phyloP scores from a whole-genome alignment of 169 alveolate species.

The Neospora caninum region DNA sequence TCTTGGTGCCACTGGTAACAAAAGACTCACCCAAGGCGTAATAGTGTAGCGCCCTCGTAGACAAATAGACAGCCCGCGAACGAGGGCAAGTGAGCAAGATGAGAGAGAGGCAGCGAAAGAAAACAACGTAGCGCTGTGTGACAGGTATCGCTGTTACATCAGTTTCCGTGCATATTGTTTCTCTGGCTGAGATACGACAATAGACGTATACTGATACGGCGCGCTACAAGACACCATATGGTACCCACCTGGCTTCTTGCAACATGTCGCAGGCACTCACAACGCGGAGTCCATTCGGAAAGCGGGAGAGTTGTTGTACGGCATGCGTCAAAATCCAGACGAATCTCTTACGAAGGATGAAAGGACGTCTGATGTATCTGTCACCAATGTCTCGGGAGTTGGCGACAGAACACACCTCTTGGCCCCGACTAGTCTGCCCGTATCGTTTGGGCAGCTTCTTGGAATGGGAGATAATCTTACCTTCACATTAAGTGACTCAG shows the following conservation, averaged over 20 bases:
- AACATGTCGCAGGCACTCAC: constrained; percentile 74
- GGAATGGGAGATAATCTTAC: constrained; percentile 79
- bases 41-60: too few species aligned
- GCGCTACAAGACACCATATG: too few species aligned
- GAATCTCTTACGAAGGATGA: background rate
- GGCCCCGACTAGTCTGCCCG: constrained; percentile 42
- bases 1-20: too few species aligned
- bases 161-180: too few species aligned
- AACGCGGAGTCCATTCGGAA: constrained; percentile 68
- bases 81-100: too few species aligned
- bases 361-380: background rate
- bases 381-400: background rate
- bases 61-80: too few species aligned
- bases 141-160: too few species aligned
- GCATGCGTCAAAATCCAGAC: background rate
- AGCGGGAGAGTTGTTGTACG: constrained; percentile 62
- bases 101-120: too few species aligned
- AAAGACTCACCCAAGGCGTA: too few species aligned
- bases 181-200: too few species aligned
- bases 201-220: too few species aligned
- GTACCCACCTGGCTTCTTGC: background rate
- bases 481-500: constrained; percentile 58
- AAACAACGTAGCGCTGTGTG: too few species aligned
- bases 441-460: constrained; percentile 74
- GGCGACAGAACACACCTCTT: background rate